A percentile compares a stretch with the other conserved stretches of the same genome.
Conservation (phyloP, 495 filamentous ascomycete genomes). For the Tetracladium setigerum region DNA sequence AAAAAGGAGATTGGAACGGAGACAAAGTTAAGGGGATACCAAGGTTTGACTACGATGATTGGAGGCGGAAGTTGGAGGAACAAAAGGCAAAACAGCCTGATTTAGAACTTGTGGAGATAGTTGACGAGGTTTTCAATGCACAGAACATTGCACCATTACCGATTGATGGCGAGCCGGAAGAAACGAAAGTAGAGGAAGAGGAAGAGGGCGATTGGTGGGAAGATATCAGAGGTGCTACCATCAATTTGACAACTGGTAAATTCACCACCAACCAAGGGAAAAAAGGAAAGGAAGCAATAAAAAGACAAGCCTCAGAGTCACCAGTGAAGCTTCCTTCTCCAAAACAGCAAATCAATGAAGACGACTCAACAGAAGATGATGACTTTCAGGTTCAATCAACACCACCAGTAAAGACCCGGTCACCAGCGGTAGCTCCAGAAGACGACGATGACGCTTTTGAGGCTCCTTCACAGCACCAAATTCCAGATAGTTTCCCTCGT, state of each 20-base stretch:
- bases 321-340: no score
- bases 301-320: no score
- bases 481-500: constrained; percentile 15
- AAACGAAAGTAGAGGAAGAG: constrained; percentile 12
- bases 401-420: constrained; percentile 20
- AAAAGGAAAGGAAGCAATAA: no score
- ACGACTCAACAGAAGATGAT: constrained; percentile 25
- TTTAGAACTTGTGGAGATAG: not conserved
- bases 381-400: constrained; percentile 46
- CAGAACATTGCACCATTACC: not conserved
- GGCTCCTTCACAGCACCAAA: constrained; percentile 15
- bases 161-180: no score
- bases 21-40: constrained; percentile 48
- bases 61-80: constrained; percentile 23
- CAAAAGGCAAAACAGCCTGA: constrained; percentile 6
- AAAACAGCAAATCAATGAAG: not conserved
- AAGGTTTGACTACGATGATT: constrained; percentile 40
- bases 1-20: constrained; percentile 37
- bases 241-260: constrained; percentile 7
- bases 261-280: constrained; percentile 11
- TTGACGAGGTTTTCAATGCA: constrained; percentile 24
- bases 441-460: constrained; percentile 25
- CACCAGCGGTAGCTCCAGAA: constrained; percentile 6
- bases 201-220: constrained; percentile 42
- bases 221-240: constrained; percentile 28